Conservation (phyloP, 345 rosid genomes). For the Pugionium cornutum region DNA sequence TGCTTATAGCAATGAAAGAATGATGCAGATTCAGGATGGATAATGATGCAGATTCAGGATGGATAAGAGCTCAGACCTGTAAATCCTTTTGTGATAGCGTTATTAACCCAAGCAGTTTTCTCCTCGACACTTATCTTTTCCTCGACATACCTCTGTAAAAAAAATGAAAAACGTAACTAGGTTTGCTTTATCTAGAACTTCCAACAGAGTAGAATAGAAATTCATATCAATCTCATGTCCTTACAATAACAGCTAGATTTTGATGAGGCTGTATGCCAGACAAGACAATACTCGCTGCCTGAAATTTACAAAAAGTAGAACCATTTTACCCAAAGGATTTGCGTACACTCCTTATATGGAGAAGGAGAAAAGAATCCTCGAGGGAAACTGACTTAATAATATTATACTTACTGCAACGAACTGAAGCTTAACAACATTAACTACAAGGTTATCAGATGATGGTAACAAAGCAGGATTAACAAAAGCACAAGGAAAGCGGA, state of each 20-base stretch:
- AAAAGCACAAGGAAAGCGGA: neutral
- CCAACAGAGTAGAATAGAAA: neutral
- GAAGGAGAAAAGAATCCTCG: too few species aligned
- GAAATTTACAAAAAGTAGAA: slow-evolving; percentile 2
- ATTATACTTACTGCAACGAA: neutral
- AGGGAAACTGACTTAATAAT: too few species aligned
- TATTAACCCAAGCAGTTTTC: slow-evolving; percentile 52
- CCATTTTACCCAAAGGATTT: neutral
- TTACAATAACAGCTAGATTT: slow-evolving; percentile 61
- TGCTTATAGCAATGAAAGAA: neutral
- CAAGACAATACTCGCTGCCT: slow-evolving; percentile 76
- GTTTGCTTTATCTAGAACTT: slow-evolving; percentile 1
- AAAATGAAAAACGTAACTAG: neutral
- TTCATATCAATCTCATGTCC: slow-evolving; percentile 21
- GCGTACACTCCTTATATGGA: too few species aligned
- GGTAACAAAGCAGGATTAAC: neutral
- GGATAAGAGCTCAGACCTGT: slow-evolving; percentile 45
- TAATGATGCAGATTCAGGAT: neutral
- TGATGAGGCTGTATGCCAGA: slow-evolving; percentile 84
- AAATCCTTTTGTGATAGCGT: slow-evolving; percentile 69
- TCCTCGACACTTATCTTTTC: slow-evolving; percentile 56
- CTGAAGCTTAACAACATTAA: neutral
- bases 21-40: neutral
- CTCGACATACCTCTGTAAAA: slow-evolving; percentile 54
- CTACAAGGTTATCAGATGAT: neutral